A percentile compares a stretch with the other conserved stretches of the same genome.
Conservation (phyloP, 2,329 filamentous ascomycete species). For the Pseudogymnoascus sp. region DNA sequence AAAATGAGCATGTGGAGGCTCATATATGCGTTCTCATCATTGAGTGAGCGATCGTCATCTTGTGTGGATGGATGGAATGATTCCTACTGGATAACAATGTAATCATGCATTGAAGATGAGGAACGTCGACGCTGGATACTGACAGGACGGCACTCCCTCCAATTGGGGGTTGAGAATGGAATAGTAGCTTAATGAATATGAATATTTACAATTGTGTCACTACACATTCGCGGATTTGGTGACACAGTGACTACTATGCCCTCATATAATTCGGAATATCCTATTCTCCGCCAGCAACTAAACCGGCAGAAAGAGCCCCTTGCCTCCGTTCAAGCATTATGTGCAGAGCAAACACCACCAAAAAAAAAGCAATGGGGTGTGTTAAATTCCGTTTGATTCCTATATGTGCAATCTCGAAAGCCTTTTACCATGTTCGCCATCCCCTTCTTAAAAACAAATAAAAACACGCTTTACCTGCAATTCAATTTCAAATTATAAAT, state of each 20-base stretch:
- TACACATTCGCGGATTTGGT: not conserved
- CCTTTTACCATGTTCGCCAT: not conserved
- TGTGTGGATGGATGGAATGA: not conserved
- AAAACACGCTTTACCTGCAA: not conserved
- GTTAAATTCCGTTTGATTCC: not conserved
- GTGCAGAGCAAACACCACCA: not conserved
- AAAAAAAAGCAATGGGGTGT: not conserved
- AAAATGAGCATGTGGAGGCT: not conserved
- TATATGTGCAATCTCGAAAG: not conserved
- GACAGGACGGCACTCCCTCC: not conserved
- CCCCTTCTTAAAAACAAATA: not conserved
- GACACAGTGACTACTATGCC: not conserved
- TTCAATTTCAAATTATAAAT: not conserved
- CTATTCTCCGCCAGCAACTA: slow-evolving; percentile 3
- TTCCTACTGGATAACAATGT: not conserved
- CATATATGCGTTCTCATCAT: not conserved
- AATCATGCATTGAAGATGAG: not conserved
- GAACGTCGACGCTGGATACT: not conserved
- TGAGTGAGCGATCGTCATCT: not conserved
- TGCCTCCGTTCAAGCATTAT: not conserved
- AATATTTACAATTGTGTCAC: not conserved
- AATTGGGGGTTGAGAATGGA: not conserved
- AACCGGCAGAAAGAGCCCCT: not conserved
- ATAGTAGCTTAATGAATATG: not conserved
- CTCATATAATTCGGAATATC: not conserved